Conservation (phyloP, 2,329 filamentous ascomycete genomes). For the Macrophomina tecta region DNA sequence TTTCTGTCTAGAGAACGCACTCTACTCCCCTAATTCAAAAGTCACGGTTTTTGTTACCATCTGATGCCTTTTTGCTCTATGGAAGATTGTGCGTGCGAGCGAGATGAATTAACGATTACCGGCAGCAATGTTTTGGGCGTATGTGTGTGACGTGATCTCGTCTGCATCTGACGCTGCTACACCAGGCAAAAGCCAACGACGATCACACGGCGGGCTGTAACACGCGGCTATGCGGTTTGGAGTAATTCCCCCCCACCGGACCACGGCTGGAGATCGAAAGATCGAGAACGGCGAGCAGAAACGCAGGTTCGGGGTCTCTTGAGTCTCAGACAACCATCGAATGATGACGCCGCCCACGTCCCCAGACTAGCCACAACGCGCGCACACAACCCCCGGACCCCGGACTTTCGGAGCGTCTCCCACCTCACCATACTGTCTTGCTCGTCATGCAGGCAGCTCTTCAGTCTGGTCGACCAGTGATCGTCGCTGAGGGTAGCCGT, state of each 20-base stretch:
- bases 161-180: conserved; percentile 21
- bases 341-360: conserved; percentile 2
- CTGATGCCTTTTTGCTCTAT: too few relatives aligned
- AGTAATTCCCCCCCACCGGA: conserved; percentile 15
- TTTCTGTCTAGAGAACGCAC: conserved; percentile 21
- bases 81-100: not conserved
- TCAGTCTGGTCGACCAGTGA: not conserved
- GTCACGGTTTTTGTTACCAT: conserved; percentile 3
- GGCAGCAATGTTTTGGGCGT: conserved; percentile 11
- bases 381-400: conserved; percentile 12
- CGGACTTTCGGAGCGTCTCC: not conserved
- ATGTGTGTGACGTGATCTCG: conserved; percentile 23
- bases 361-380: not conserved
- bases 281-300: not conserved
- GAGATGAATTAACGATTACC: not conserved
- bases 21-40: conserved; percentile 26
- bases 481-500: not conserved
- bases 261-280: conserved; percentile 10
- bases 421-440: not conserved
- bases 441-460: not conserved
- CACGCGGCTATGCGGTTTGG: conserved; percentile 15
- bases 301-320: not conserved
- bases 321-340: conserved; percentile 25
- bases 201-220: conserved; percentile 19
- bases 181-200: conserved; percentile 8